Evolutionary conservation across 2,329 filamentous ascomycete species (phyloP), one percentile per base, ranked within the genome.

Genomic region (Taxawa tesnikishii): DNA sequence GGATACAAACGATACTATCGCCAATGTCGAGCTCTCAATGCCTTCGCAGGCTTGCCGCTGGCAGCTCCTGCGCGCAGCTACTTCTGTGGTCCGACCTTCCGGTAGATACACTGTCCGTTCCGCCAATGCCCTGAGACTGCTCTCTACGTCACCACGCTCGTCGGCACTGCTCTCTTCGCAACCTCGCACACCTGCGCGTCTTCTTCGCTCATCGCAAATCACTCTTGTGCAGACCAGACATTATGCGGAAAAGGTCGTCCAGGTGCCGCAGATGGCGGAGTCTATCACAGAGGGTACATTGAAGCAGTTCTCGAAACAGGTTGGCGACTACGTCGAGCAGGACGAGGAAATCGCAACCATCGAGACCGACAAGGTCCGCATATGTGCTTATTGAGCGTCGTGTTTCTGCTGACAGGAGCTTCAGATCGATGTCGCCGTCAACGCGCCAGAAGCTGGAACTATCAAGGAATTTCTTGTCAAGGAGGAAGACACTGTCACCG

Each of bases 291-390:
- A 98, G 61, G 90, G 90, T 39, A 98, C 90, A 14, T 59, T 98
- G 51, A 94, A 94, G 65, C 85, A 94, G 55, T 96, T 87, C 68
- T 80, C 75, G 50, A 96, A 96, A 65, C 68, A 88, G 62, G 67
- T 94, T 47, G 90, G 90, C 50, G 90, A 98, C 56, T 87, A 76
- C 48, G 87, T 98, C 32, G 85, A 93, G 65, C 79, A 79, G 50
- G 90, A 98, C 53, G 90, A 96, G 63, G 90, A 98, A 59, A 88
- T 98, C 57, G 90, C 90, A 18, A 94, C 88, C 30, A 98, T 98
- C 52, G 90, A 98, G 63, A 98, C 90, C 10, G 90, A 98, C 71
- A 98, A 98, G 77, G 83, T 84, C 64, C 41, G 56, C 19, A 26
- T 15, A 26, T 30, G 17, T 16, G 34, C 31, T 23, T 29, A 32